Percentiles rank a stretch among this genome's conserved stretches.
phyloP scores from a whole-genome alignment of 768 basidiomycete species.

The Tylopilus plumbeoviolaceoides region DNA sequence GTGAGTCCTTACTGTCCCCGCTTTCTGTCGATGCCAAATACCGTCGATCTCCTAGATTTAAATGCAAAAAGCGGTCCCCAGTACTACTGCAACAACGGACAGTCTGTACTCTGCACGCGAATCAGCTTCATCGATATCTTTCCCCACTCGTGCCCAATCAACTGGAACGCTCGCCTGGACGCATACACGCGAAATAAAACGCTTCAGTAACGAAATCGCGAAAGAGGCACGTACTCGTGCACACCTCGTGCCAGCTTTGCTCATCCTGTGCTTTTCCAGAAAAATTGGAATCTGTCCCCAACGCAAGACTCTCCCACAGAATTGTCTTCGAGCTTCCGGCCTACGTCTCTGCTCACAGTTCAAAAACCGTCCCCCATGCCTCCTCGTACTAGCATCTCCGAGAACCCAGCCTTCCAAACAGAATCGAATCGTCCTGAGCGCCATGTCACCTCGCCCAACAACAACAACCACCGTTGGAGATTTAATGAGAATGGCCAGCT shows the following conservation, averaged over 20 bases:
- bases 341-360: conserved; percentile 28
- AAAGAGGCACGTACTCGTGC: conserved; percentile 42
- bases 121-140: conserved; percentile 32
- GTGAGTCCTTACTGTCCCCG: conserved; percentile 28
- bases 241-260: conserved; percentile 22
- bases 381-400: conserved; percentile 35
- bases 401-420: conserved; percentile 15
- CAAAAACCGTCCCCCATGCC: conserved; percentile 48
- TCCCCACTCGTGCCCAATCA: conserved; percentile 29
- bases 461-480: conserved; percentile 52
- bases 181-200: conserved; percentile 39
- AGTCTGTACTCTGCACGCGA: conserved; percentile 34
- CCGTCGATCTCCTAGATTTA: conserved; percentile 39
- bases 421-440: conserved; percentile 36
- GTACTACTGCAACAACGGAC: conserved; percentile 40
- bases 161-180: conserved; percentile 45
- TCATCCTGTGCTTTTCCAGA: conserved; percentile 16
- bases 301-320: conserved; percentile 37
- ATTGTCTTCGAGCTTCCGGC: conserved; percentile 31
- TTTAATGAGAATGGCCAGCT: conserved; percentile 61
- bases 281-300: conserved; percentile 48
- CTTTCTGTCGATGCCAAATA: conserved; percentile 19
- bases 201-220: conserved; percentile 31
- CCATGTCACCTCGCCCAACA: conserved; percentile 34
- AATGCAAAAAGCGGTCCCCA: conserved; percentile 71